Base-by-base conservation (phyloP, 2,329 filamentous ascomycete genomes). In the Venturia oleaginea region DNA sequence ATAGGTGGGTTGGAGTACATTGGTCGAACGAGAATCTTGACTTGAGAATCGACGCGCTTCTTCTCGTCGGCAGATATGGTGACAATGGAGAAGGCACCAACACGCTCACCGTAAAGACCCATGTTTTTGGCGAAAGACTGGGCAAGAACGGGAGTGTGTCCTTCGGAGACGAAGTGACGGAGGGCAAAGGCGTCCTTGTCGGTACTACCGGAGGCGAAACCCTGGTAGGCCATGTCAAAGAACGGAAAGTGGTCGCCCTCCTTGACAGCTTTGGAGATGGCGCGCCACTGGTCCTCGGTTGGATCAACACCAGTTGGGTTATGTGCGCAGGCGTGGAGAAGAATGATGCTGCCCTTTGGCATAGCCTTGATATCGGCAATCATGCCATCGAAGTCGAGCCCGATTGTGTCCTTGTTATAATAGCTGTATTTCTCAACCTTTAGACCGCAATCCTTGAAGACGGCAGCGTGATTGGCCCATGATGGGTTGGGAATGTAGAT, bases 41-140 rank as follows among this genome's bases (percentile, higher is more conserved):
- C 82, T 83, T 99, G 94, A 38, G 92, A 96, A 77, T 97, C 93
- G 72, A 99, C 86, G 68, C 91, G 91, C 83, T 92, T 92, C 85
- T 92, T 93, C 85, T 97, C 93, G 70, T 92, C 92, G 68, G 87
- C 83, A 51, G 90, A 88, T 70, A 87, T 88, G 75, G 88, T 90
- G 72, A 97, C 89, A 70, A 97, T 84, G 71, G 92, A 96, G 85
- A 99, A 97, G 69, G 92, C 92, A 74, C 94, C 94, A 67, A 96
- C 91, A 80, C 94, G 93, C 84, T 99, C 94, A 75, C 94, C 94
- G 76, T 99, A 97, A 68, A 99, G 90, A 80, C 94, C 94, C 93
- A 99, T 97, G 86, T 99, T 99, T 89, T 97, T 97, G 76, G 93
- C 93, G 78, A 97, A 97, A 63, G 90, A 94, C 82, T 97, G 93